Base-by-base conservation (phyloP, 208 protist genomes). In the Crithidia acanthocephali region DNA sequence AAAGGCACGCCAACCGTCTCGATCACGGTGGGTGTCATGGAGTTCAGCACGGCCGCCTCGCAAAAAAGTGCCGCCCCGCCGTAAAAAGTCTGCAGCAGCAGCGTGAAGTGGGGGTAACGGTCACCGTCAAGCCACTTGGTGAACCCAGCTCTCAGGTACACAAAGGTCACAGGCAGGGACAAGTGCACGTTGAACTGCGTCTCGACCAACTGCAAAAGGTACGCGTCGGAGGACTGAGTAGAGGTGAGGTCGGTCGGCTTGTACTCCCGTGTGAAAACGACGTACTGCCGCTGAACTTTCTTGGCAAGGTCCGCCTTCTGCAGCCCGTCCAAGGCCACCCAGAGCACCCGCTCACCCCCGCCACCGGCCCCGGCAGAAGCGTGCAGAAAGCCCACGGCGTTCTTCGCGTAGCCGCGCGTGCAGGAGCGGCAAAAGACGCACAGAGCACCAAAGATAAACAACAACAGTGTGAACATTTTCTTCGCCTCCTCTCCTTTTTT, bases 1-100 rank as follows among this genome's bases (percentile, higher is more conserved):
- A 98, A 98, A 5, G 98, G 95, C 52, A 95, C 94, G 13, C 99
- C 99, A 56, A 98, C 98, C 32, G 97, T 98, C 73, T 99, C 99
- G 28, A 97, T 68, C 16, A 95, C 78, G 0, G 85, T 77, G 5
- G 84, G 77, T 50, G 88, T 83, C 16, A 76, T 71, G 20, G 55
- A 63, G 59, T 90, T 76, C 16, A 91, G 71, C 13, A 99, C 72
- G 22, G 98, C 79, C 16, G 87, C 78, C 69, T 99, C 97, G 42
- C 84, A 79, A 42, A 90, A 98, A 2, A 99, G 61, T 0, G 98
- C 30, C 10, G 95, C 72, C 11, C 88, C 90, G 10, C 97, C 97
- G 28, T 70, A 79, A 8, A 99, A 65, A 18, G 84, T 93, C 68
- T 99, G 98, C 8, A 93, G 67, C 11, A 99, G 62, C 23, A 99